Percentiles rank a stretch among this genome's conserved stretches.
phyloP scores from a whole-genome alignment of 2,329 filamentous ascomycete genomes.

The Dothideomycetidae sp. region DNA sequence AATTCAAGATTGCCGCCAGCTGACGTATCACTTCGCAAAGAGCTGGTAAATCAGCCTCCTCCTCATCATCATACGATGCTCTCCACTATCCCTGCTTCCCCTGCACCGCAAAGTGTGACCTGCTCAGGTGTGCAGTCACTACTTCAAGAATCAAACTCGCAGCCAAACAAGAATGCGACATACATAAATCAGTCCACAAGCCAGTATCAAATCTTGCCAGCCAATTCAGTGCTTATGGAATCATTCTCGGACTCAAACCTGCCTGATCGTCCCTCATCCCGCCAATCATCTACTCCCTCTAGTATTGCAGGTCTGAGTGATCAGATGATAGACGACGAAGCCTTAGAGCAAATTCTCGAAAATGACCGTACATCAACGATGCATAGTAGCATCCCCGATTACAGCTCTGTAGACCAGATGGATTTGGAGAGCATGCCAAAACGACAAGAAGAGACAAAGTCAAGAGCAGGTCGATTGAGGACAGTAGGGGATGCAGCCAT shows the following conservation, averaged over 20 bases:
- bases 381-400: constrained; percentile 42
- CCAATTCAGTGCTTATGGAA: constrained; percentile 1
- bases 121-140: constrained; percentile 14
- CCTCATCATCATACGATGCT: constrained; percentile 22
- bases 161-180: constrained; percentile 13
- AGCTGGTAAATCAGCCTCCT: constrained; percentile 11
- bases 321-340: constrained; percentile 31
- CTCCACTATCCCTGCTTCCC: constrained; percentile 34
- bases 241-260: constrained; percentile 3
- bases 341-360: constrained; percentile 25
- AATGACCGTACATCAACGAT: constrained; percentile 18
- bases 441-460: constrained; percentile 46
- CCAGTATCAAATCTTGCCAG: constrained; percentile 2
- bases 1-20: constrained; percentile 33
- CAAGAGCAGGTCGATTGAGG: constrained; percentile 65
- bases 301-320: constrained; percentile 31
- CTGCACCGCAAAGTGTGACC: constrained; percentile 26
- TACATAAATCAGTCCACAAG: not conserved
- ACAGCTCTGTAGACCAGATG: constrained; percentile 59
- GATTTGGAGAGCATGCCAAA: constrained; percentile 41
- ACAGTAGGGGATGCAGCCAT: constrained; percentile 49
- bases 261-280: constrained; percentile 5
- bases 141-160: constrained; percentile 17
- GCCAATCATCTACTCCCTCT: constrained; percentile 16
- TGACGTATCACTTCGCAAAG: constrained; percentile 43